Percentiles rank a stretch among this genome's conserved stretches.
These are phyloP conservation scores for Colletotrichum theobromicola DNA, from an alignment of 2,329 filamentous ascomycete genomes.

Conservation along the genomic window DNA sequence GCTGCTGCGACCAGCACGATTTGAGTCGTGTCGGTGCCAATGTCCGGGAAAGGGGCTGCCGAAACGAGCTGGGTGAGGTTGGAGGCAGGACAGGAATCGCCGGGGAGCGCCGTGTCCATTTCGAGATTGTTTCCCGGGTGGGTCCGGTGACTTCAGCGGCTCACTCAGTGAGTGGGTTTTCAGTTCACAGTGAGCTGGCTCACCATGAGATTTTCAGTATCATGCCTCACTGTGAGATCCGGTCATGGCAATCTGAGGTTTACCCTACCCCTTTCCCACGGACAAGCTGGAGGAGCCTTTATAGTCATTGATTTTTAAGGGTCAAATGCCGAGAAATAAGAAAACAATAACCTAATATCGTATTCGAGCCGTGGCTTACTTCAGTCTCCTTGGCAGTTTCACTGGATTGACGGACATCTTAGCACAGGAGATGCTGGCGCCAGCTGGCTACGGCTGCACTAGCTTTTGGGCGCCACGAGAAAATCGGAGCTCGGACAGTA, in stretches of 20 bases:
- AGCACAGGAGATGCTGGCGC: not conserved
- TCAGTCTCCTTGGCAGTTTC: not conserved
- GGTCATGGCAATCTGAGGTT: not conserved
- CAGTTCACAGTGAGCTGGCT: not conserved
- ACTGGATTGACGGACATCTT: not conserved
- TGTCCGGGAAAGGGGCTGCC: not conserved
- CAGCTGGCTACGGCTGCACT: not conserved
- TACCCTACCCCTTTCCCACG: not conserved
- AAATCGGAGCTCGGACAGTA: not conserved
- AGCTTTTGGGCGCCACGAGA: not conserved
- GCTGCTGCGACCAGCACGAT: not conserved
- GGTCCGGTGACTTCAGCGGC: not conserved
- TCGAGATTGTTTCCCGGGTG: not conserved
- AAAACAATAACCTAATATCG: not conserved
- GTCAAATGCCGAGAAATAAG: not conserved
- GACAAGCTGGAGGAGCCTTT: not conserved
- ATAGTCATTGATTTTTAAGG: not conserved
- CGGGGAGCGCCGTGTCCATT: conserved; percentile 3
- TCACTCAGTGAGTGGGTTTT: not conserved
- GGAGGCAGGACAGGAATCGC: not conserved
- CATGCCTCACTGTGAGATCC: not conserved
- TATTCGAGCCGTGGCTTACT: conserved; percentile 1
- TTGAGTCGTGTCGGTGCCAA: not conserved
- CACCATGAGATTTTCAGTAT: not conserved
- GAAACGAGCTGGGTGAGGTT: conserved; percentile 8